Evolutionary conservation across 495 filamentous ascomycete genomes (phyloP).

Genomic region (Entonaema liquescens): DNA sequence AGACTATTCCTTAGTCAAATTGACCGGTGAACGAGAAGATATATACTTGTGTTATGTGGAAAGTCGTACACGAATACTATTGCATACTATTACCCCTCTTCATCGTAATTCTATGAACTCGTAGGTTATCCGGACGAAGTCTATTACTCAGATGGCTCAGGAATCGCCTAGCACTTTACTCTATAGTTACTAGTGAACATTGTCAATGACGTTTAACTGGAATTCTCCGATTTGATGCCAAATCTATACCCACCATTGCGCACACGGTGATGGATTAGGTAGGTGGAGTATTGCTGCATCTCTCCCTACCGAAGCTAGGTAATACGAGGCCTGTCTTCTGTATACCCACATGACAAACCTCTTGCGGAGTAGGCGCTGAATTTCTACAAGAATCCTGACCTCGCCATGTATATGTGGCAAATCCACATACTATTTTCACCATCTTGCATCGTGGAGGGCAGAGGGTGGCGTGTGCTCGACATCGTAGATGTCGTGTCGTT

Average conservation of each 20-base stretch:
- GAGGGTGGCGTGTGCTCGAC: conserved; percentile 9
- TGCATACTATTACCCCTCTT: not conserved
- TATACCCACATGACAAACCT: conserved; percentile 1
- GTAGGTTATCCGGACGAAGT: not conserved
- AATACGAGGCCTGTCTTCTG: conserved; percentile 28
- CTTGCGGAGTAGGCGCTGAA: not conserved
- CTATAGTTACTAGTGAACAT: not conserved
- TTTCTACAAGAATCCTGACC: not conserved
- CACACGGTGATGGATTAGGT: conserved; percentile 14
- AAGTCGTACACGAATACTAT: not conserved
- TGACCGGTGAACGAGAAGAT: not conserved
- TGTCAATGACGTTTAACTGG: conserved; percentile 2
- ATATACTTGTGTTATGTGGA: not conserved
- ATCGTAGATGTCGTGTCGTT: not conserved
- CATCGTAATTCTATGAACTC: not conserved
- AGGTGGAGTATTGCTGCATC: conserved; percentile 25
- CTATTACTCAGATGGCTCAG: not conserved
- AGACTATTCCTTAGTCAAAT: not conserved
- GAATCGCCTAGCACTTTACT: not conserved
- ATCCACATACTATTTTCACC: conserved; percentile 1
- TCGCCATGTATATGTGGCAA: conserved; percentile 9
- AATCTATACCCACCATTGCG: conserved; percentile 6
- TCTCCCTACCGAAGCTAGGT: conserved; percentile 5
- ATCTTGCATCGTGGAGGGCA: conserved; percentile 19
- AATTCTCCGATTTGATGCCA: conserved; percentile 8